A percentile compares a stretch with the other conserved stretches of the same genome.
These are phyloP conservation scores for Naganishia vishniacii DNA, from an alignment of 768 basidiomycete genomes.

Conservation along the genomic window DNA sequence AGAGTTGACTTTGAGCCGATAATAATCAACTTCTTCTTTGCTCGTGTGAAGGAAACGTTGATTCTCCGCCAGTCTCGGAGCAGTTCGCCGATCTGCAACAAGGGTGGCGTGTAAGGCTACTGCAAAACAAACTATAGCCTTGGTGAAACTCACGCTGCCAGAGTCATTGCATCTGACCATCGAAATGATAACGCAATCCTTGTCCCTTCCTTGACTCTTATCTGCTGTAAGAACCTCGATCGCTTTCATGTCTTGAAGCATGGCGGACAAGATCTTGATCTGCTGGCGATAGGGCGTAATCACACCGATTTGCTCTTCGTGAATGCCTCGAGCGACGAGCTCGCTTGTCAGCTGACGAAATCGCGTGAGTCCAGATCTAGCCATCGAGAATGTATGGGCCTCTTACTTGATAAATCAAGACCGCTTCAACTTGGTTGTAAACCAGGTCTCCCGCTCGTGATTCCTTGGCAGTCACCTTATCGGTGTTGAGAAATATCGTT, in stretches of 20 bases:
- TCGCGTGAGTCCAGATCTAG: conserved; percentile 33
- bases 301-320: conserved; percentile 69
- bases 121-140: not conserved
- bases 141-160: conserved; percentile 57
- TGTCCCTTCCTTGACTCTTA: conserved; percentile 88
- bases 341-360: conserved; percentile 62
- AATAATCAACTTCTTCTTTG: conserved; percentile 80
- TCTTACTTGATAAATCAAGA: conserved; percentile 50
- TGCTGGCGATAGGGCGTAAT: conserved; percentile 93
- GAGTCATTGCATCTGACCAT: conserved; percentile 81
- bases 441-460: conserved; percentile 79
- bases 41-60: conserved; percentile 95
- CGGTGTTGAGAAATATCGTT: conserved; percentile 92
- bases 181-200: conserved; percentile 88
- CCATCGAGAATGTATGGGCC: not conserved
- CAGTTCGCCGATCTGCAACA: conserved; percentile 73
- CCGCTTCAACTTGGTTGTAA: conserved; percentile 78
- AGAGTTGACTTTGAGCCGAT: conserved; percentile 82
- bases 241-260: conserved; percentile 54
- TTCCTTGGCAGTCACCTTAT: conserved; percentile 69
- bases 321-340: conserved; percentile 62
- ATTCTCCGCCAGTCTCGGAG: conserved; percentile 92
- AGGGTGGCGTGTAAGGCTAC: not conserved
- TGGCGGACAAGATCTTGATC: conserved; percentile 73
- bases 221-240: conserved; percentile 87